Conservation (phyloP, 1,139 yeast genomes). For the Yamadazyma sp. region DNA sequence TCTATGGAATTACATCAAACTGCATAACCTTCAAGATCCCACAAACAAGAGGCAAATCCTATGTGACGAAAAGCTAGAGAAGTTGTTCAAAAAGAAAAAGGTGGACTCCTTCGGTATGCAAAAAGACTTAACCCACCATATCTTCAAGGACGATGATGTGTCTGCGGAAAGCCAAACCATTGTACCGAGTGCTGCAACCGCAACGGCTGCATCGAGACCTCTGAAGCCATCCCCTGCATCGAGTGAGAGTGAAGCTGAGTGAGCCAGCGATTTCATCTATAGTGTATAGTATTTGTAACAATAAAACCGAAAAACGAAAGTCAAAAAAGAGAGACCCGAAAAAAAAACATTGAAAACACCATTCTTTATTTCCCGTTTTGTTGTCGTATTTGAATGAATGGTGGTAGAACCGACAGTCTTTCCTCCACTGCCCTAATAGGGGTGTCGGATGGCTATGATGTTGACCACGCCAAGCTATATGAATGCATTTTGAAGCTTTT, state of each 20-base stretch:
- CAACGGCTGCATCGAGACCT: background rate
- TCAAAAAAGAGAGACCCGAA: background rate
- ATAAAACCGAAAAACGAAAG: background rate
- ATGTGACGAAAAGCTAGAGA: slow-evolving; percentile 65
- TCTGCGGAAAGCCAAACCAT: slow-evolving; percentile 1
- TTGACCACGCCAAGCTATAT: slow-evolving; percentile 33
- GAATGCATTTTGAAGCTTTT: slow-evolving; percentile 47
- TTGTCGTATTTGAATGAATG: background rate
- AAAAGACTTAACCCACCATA: slow-evolving; percentile 54
- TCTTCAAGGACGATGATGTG: slow-evolving; percentile 45
- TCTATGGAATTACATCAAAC: slow-evolving; percentile 75
- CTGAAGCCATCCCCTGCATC: background rate
- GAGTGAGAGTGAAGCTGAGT: slow-evolving; percentile 2
- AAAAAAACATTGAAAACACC: background rate
- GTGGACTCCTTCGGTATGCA: slow-evolving; percentile 71
- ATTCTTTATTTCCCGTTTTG: too few species aligned
- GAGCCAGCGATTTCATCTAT: background rate
- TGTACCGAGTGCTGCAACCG: background rate
- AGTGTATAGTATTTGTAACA: background rate
- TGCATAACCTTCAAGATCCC: slow-evolving; percentile 65
- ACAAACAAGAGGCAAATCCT: slow-evolving; percentile 62
- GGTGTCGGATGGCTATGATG: slow-evolving; percentile 23
- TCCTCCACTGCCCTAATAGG: slow-evolving; percentile 25
- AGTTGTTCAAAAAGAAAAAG: slow-evolving; percentile 56
- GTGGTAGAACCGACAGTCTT: slow-evolving; percentile 16